Evolutionary conservation across 2,329 filamentous ascomycete species (phyloP).

Genomic region (Arthroderma sp.): DNA sequence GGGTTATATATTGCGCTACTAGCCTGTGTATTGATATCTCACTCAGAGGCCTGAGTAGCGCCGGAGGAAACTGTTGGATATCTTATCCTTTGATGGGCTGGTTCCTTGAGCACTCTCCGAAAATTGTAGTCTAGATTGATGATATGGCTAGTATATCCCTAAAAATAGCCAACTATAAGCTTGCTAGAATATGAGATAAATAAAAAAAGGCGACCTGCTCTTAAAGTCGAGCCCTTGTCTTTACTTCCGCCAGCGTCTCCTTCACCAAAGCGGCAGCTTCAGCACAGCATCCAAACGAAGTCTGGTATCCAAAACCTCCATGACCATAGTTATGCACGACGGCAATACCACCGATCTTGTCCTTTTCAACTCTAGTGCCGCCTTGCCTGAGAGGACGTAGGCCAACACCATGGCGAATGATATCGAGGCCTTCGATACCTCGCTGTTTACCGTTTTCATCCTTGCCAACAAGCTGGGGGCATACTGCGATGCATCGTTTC

Average conservation of each 20-base stretch:
- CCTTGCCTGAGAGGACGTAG: constrained; percentile 61
- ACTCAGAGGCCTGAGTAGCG: too few relatives aligned
- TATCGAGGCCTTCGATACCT: constrained; percentile 58
- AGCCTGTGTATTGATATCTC: too few relatives aligned
- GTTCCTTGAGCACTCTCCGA: too few relatives aligned
- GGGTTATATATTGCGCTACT: too few relatives aligned
- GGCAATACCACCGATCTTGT: constrained; percentile 50
- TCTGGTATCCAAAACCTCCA: constrained; percentile 51
- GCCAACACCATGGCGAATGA: constrained; percentile 73
- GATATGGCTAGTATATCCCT: too few relatives aligned
- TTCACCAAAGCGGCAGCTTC: constrained; percentile 55
- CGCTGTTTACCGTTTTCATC: constrained; percentile 21
- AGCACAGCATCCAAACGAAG: constrained; percentile 57
- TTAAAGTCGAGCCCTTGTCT: constrained; percentile 24
- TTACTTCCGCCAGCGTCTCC: constrained; percentile 32
- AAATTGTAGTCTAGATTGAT: too few relatives aligned
- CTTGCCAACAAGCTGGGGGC: constrained; percentile 40
- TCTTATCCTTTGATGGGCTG: too few relatives aligned
- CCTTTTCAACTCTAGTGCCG: constrained; percentile 64
- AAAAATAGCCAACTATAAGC: too few relatives aligned
- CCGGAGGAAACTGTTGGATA: too few relatives aligned
- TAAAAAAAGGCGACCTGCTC: not conserved
- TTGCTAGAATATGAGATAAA: too few relatives aligned
- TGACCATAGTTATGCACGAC: constrained; percentile 37
- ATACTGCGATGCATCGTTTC: constrained; percentile 44